A percentile compares a stretch with the other conserved stretches of the same genome.
These are phyloP conservation scores for Yamadazyma spencermartinsiae DNA, from an alignment of 1,139 yeast species.

Conservation along the genomic window DNA sequence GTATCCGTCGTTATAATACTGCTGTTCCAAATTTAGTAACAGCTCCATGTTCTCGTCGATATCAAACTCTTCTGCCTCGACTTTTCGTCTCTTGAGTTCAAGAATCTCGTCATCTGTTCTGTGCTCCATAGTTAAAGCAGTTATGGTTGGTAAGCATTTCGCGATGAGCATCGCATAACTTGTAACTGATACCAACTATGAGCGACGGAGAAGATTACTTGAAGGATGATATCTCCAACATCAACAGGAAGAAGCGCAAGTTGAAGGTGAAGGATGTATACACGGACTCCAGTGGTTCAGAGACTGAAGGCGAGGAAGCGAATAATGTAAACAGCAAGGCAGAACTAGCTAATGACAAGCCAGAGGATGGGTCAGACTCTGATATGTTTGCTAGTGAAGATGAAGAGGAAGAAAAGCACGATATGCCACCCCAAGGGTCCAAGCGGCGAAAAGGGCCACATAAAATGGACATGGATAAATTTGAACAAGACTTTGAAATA, in stretches of 20 bases:
- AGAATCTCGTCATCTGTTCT: background rate
- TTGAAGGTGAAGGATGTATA: constrained; percentile 28
- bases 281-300: constrained; percentile 28
- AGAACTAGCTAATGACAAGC: constrained; percentile 8
- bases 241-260: constrained; percentile 23
- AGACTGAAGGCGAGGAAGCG: constrained; percentile 4
- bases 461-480: constrained; percentile 36
- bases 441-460: constrained; percentile 61
- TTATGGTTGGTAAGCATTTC: background rate
- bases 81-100: constrained; percentile 9
- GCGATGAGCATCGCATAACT: constrained; percentile 7
- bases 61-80: constrained; percentile 11
- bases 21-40: constrained; percentile 53
- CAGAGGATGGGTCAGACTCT: constrained; percentile 22
- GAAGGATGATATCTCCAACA: constrained; percentile 28
- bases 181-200: constrained; percentile 4
- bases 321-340: constrained; percentile 10
- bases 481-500: constrained; percentile 20
- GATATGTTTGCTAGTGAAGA: constrained; percentile 43
- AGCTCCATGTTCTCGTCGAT: constrained; percentile 43
- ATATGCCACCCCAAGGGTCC: constrained; percentile 3
- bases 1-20: constrained; percentile 63
- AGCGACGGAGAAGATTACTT: constrained; percentile 16
- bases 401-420: constrained; percentile 14
- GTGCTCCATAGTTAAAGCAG: background rate